These are phyloP conservation scores for Silene conica DNA, from an alignment of 148 eudicot genomes.

Conservation along the genomic window DNA sequence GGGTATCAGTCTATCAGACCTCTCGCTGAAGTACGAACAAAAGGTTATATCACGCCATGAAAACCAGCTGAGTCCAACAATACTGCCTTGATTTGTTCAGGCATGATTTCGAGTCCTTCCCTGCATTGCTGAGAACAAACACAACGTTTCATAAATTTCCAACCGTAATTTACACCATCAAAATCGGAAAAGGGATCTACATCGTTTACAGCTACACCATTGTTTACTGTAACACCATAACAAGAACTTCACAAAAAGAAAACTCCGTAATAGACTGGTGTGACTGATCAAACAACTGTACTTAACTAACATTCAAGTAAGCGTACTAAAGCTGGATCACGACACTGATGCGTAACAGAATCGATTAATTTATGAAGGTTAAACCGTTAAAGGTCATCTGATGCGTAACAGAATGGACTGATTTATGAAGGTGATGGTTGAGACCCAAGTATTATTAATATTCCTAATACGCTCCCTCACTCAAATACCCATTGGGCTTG, in stretches of 20 bases:
- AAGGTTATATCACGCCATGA: conserved; percentile 45
- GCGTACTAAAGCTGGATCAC: background rate
- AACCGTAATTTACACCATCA: background rate
- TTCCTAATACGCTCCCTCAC: too few species aligned
- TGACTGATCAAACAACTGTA: background rate
- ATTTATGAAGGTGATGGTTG: too few species aligned
- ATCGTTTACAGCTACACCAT: background rate
- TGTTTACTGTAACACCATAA: background rate
- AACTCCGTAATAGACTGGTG: background rate
- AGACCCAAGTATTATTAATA: too few species aligned
- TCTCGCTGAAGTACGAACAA: background rate
- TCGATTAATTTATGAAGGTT: background rate
- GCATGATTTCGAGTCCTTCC: conserved; percentile 53
- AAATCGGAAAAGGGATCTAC: background rate
- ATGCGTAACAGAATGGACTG: too few species aligned
- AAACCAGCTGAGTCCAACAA: conserved; percentile 63
- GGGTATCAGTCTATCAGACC: background rate
- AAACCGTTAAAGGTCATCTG: too few species aligned
- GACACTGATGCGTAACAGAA: background rate
- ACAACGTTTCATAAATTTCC: background rate
- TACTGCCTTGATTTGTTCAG: conserved; percentile 70
- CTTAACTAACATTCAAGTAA: too few species aligned
- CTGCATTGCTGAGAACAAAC: conserved; percentile 52
- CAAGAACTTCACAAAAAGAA: background rate
- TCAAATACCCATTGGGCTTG: too few species aligned